These are phyloP conservation scores for Debaryomyces singareniensis DNA, from an alignment of 1,139 yeast species.

Conservation along the genomic window DNA sequence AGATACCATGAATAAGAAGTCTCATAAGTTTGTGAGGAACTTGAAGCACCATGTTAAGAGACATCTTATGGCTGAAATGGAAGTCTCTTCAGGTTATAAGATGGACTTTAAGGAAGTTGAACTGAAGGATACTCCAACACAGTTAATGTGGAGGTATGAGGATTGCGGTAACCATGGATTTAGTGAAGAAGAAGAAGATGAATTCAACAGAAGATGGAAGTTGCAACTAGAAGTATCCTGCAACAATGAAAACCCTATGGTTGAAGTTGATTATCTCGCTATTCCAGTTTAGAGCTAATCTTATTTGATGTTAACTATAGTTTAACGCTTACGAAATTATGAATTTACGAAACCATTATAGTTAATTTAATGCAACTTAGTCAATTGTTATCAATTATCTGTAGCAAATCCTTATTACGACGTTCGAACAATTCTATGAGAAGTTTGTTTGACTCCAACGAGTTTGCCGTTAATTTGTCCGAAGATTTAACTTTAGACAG, in stretches of 20 bases:
- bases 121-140: slow-evolving; percentile 40
- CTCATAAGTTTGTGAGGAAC: slow-evolving; percentile 66
- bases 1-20: slow-evolving; percentile 66
- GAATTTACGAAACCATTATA: too few relatives aligned
- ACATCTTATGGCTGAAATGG: slow-evolving; percentile 63
- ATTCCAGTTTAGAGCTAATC: slow-evolving; percentile 17
- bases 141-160: slow-evolving; percentile 46
- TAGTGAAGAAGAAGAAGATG: slow-evolving; percentile 37
- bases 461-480: slow-evolving; percentile 2
- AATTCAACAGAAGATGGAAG: slow-evolving; percentile 48
- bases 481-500: slow-evolving; percentile 2
- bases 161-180: slow-evolving; percentile 53
- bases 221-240: slow-evolving; percentile 53
- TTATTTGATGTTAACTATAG: not conserved
- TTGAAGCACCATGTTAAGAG: slow-evolving; percentile 70
- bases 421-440: slow-evolving; percentile 4
- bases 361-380: too few relatives aligned
- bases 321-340: not conserved
- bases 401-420: slow-evolving; percentile 4
- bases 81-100: slow-evolving; percentile 52
- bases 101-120: slow-evolving; percentile 48
- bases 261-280: slow-evolving; percentile 53
- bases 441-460: not conserved
- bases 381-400: slow-evolving; percentile 1
- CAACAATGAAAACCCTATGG: slow-evolving; percentile 54